Conservation (phyloP, 1,284 basidiomycete species). For the Ustilago hordei region DNA sequence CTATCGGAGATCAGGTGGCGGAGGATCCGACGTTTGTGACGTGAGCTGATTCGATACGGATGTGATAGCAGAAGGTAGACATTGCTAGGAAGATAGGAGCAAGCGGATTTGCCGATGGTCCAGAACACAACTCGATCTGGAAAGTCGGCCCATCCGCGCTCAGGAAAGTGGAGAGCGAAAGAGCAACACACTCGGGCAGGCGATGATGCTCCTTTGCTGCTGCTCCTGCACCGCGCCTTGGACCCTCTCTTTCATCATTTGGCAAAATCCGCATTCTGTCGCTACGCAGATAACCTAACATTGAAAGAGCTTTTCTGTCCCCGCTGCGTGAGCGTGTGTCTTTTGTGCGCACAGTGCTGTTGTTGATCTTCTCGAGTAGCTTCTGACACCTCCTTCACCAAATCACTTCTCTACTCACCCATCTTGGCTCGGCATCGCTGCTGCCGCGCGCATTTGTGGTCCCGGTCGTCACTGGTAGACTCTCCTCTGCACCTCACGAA, state of each 20-base stretch:
- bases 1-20: neutral
- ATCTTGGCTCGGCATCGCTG: neutral
- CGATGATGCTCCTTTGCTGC: constrained; percentile 13
- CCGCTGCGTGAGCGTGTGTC: neutral
- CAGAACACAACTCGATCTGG: neutral
- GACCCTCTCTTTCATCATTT: constrained; percentile 5
- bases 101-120: constrained; percentile 8
- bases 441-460: neutral
- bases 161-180: constrained; percentile 17
- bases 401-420: neutral
- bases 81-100: constrained; percentile 2
- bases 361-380: neutral
- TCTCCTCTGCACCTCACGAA: neutral
- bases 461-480: constrained; percentile 15
- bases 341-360: neutral
- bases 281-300: no score
- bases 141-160: constrained; percentile 3
- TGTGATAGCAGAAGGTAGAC: neutral
- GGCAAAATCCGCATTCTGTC: neutral
- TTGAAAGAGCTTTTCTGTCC: no score
- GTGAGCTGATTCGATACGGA: neutral
- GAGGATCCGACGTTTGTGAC: constrained; percentile 8
- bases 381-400: neutral
- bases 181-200: constrained; percentile 20
- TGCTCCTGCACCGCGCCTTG: constrained; percentile 6